Percentiles rank a stretch among this genome's conserved stretches.
Conservation (phyloP, 139 green algal species). For the Ettlia oleoabundans region DNA sequence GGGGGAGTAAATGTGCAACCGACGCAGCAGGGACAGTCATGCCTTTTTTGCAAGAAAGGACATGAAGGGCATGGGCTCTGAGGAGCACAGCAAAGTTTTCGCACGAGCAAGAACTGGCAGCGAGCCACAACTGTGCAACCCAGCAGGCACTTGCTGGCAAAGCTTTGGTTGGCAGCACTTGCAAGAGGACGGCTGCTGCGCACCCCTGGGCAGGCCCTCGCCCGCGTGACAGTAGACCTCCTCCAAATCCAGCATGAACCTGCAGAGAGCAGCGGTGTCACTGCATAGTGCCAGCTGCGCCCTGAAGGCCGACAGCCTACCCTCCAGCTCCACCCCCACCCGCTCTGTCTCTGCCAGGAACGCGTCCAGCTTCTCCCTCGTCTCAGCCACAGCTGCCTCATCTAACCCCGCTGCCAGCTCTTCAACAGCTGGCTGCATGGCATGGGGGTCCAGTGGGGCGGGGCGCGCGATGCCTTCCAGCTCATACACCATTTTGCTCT, state of each 20-base stretch:
- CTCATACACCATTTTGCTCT: background rate
- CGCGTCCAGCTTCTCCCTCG: constrained; percentile 33
- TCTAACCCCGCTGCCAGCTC: constrained; percentile 25
- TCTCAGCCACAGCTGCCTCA: constrained; percentile 1
- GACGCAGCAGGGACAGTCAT: background rate
- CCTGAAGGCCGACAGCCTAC: background rate
- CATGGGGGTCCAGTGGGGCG: background rate
- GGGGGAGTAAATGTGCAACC: background rate
- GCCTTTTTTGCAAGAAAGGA: background rate
- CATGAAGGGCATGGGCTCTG: background rate
- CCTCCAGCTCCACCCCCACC: constrained; percentile 7
- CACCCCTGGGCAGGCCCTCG: constrained; percentile 49
- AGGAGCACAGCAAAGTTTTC: background rate
- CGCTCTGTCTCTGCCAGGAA: constrained; percentile 34
- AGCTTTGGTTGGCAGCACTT: no score
- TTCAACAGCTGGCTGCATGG: background rate
- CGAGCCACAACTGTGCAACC: no score
- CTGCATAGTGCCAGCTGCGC: background rate
- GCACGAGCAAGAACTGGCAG: no score
- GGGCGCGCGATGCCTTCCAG: constrained; percentile 17
- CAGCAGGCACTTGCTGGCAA: no score
- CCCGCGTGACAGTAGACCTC: constrained; percentile 9
- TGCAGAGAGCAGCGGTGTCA: constrained; percentile 27
- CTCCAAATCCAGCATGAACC: constrained; percentile 45
- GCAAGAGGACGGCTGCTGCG: background rate